phyloP scores from a whole-genome alignment of 202 grass and related monocot species.

The Carex arenaria region DNA sequence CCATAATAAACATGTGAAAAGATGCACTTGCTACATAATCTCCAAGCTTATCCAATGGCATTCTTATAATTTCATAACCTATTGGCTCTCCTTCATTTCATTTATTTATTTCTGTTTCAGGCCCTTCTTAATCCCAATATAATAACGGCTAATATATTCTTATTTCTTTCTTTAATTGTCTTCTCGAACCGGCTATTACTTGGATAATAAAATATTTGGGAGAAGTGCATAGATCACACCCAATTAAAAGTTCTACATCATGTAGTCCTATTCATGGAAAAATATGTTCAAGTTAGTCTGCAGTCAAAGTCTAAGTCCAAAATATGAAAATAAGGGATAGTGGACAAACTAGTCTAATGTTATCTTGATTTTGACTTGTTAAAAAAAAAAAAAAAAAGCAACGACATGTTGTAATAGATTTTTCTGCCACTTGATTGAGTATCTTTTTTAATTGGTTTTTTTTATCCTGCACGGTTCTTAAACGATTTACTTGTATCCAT shows the following conservation, averaged over 20 bases:
- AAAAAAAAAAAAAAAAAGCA: neutral
- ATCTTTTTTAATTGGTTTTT: neutral
- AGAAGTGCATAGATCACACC: neutral
- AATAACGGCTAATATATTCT: neutral
- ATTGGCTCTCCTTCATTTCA: neutral
- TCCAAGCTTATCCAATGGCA: neutral
- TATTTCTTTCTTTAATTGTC: neutral
- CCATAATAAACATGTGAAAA: neutral
- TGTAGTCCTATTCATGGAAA: neutral
- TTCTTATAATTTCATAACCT: neutral
- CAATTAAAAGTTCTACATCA: neutral
- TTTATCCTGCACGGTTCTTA: neutral
- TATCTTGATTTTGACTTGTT: neutral
- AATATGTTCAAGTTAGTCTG: neutral
- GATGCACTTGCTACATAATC: neutral
- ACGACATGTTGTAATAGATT: neutral
- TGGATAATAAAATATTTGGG: neutral
- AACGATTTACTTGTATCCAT: neutral
- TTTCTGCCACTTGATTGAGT: neutral
- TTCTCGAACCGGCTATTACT: neutral
- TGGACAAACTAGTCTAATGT: neutral
- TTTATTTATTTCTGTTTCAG: neutral
- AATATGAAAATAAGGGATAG: neutral
- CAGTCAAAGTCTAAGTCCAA: slow-evolving; percentile 3
- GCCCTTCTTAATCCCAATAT: neutral